These are phyloP conservation scores for Amoeboaphelidium protococcarum DNA, from an alignment of 371 early-diverging fungal genomes.

Conservation along the genomic window DNA sequence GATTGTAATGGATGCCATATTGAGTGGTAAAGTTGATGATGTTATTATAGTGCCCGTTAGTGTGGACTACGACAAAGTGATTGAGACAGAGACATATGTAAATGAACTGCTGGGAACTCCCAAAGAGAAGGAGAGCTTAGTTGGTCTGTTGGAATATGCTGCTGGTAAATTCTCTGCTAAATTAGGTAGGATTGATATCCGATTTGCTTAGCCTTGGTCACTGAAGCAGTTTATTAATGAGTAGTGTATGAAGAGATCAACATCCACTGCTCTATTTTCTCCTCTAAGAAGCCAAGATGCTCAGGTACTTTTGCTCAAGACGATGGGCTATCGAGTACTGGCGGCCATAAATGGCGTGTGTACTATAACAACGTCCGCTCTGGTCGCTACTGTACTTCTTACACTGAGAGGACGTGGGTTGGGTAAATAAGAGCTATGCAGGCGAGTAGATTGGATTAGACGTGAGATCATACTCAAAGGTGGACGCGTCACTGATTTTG, in stretches of 20 bases:
- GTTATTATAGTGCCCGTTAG: slow-evolving; percentile 52
- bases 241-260: not conserved
- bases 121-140: slow-evolving; percentile 52
- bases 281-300: slow-evolving; percentile 4
- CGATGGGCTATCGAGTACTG: slow-evolving; percentile 28
- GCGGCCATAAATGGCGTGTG: slow-evolving; percentile 22
- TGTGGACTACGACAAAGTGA: slow-evolving; percentile 57
- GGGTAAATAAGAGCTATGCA: slow-evolving; percentile 47
- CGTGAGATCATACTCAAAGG: slow-evolving; percentile 35
- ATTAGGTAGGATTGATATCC: slow-evolving; percentile 18
- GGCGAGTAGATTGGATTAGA: slow-evolving; percentile 51
- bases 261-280: not conserved
- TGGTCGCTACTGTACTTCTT: slow-evolving; percentile 42
- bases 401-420: slow-evolving; percentile 63
- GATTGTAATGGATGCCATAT: slow-evolving; percentile 41
- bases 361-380: slow-evolving; percentile 60
- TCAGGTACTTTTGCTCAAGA: slow-evolving; percentile 18
- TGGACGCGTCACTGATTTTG: slow-evolving; percentile 56
- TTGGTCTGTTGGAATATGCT: slow-evolving; percentile 11
- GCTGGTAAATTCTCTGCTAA: not conserved
- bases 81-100: slow-evolving; percentile 49
- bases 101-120: slow-evolving; percentile 55
- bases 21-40: slow-evolving; percentile 29
- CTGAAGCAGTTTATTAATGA: slow-evolving; percentile 32
- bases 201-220: slow-evolving; percentile 50